phyloP scores from a whole-genome alignment of 2,329 filamentous ascomycete genomes.

The Helotiales sp. region DNA sequence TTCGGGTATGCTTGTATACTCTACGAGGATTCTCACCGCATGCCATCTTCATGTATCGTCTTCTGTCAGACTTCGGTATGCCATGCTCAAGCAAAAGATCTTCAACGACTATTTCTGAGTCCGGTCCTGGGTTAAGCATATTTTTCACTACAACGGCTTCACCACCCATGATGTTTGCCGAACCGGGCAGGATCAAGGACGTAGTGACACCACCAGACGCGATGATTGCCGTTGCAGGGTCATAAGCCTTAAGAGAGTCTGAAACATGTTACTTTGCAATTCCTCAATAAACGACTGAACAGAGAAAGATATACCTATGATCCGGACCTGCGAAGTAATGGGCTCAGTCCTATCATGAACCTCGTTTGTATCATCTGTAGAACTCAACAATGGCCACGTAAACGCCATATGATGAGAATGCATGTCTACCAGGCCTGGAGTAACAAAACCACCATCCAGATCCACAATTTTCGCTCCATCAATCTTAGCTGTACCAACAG shows the following conservation, averaged over 20 bases:
- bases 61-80: slow-evolving; percentile 34
- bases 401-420: slow-evolving; percentile 44
- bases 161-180: slow-evolving; percentile 46
- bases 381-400: slow-evolving; percentile 37
- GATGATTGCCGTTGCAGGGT: slow-evolving; percentile 39
- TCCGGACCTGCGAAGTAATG: slow-evolving; percentile 40
- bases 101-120: slow-evolving; percentile 41
- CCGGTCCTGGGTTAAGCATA: slow-evolving; percentile 34
- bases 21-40: slow-evolving; percentile 47
- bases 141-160: slow-evolving; percentile 46
- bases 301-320: slow-evolving; percentile 19
- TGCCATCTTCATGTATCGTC: slow-evolving; percentile 46
- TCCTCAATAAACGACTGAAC: not conserved
- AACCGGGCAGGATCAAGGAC: slow-evolving; percentile 46
- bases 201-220: slow-evolving; percentile 46
- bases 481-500: slow-evolving; percentile 16
- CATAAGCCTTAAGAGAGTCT: slow-evolving; percentile 44
- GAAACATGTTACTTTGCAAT: not conserved
- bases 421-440: slow-evolving; percentile 47
- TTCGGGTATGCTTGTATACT: slow-evolving; percentile 40
- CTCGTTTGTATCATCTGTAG: slow-evolving; percentile 41
- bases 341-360: slow-evolving; percentile 35
- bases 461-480: slow-evolving; percentile 30
- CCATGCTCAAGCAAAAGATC: slow-evolving; percentile 44
- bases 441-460: slow-evolving; percentile 41